phyloP scores from a whole-genome alignment of 805 yeast species.

The Pichia exigua region DNA sequence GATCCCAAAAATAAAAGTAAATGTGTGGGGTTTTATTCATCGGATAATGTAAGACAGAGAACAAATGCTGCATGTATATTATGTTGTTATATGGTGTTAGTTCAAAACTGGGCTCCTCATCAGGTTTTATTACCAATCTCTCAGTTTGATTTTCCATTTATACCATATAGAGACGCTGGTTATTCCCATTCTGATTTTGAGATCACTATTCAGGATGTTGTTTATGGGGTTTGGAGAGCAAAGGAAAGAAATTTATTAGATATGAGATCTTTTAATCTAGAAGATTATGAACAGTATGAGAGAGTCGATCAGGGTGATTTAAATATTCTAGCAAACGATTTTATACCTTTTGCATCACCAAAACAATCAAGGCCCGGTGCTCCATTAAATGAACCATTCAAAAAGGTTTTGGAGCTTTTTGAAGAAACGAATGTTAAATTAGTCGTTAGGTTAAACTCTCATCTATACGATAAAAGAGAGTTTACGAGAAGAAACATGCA shows the following conservation, averaged over 20 bases:
- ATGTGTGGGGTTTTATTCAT: conserved; percentile 85
- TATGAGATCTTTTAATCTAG: conserved; percentile 77
- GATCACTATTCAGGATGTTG: conserved; percentile 87
- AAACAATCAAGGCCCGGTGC: conserved; percentile 53
- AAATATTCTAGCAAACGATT: conserved; percentile 84
- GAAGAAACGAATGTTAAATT: conserved; percentile 65
- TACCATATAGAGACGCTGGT: conserved; percentile 96
- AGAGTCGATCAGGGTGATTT: conserved; percentile 97
- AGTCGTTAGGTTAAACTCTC: conserved; percentile 89
- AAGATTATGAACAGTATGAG: conserved; percentile 91
- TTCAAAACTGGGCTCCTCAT: conserved; percentile 98
- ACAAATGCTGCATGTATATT: conserved; percentile 92
- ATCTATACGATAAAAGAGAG: conserved; percentile 76
- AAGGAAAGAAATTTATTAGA: conserved; percentile 87
- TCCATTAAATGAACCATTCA: conserved; percentile 64
- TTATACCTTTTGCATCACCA: conserved; percentile 97
- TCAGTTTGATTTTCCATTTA: conserved; percentile 87
- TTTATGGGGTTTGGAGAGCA: conserved; percentile 96
- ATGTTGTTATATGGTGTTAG: conserved; percentile 89
- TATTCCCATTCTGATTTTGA: conserved; percentile 93
- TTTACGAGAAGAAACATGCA: conserved; percentile 77
- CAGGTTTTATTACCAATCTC: conserved; percentile 92
- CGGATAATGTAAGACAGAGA: conserved; percentile 71
- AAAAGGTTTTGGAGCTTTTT: conserved; percentile 75
- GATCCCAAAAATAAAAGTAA: conserved; percentile 77